Conservation (phyloP, 352 stramenopile species). For the Globisporangium takayamanum region DNA sequence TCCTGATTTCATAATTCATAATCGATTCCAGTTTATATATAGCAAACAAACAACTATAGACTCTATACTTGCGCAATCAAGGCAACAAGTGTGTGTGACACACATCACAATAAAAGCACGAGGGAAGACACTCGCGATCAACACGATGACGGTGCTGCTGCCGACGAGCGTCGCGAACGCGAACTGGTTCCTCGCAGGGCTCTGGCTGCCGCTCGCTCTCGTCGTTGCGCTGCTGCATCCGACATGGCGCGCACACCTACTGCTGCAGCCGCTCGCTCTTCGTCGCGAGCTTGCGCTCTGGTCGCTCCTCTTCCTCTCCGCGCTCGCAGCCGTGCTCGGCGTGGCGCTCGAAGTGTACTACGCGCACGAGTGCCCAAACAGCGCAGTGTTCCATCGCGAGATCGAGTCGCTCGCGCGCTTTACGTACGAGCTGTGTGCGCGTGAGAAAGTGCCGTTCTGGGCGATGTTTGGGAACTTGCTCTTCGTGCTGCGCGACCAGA, state of each 20-base stretch:
- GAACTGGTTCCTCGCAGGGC: slow-evolving; percentile 61
- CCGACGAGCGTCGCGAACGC: slow-evolving; percentile 53
- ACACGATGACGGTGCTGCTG: slow-evolving; percentile 63
- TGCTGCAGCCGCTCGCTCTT: slow-evolving; percentile 19
- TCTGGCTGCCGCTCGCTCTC: slow-evolving; percentile 16
- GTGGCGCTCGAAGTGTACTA: slow-evolving; percentile 59
- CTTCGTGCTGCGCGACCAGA: slow-evolving; percentile 62
- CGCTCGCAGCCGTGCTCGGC: slow-evolving; percentile 32
- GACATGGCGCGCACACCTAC: slow-evolving; percentile 25
- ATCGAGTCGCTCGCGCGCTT: slow-evolving; percentile 63
- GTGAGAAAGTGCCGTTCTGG: slow-evolving; percentile 57
- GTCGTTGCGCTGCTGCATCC: slow-evolving; percentile 38
- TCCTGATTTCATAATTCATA: no score
- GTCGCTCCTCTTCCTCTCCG: slow-evolving; percentile 26
- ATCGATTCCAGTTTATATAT: no score
- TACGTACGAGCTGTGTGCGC: slow-evolving; percentile 44
- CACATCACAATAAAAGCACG: background rate
- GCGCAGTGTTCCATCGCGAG: slow-evolving; percentile 56
- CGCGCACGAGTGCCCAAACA: slow-evolving; percentile 52
- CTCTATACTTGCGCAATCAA: no score
- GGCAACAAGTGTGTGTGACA: no score
- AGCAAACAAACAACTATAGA: no score
- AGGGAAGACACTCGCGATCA: background rate
- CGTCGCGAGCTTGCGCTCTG: slow-evolving; percentile 29
- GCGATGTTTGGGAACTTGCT: slow-evolving; percentile 66